A percentile compares a stretch with the other conserved stretches of the same genome.
phyloP scores from a whole-genome alignment of 768 basidiomycete species.

The Leccinellum rugosiceps region DNA sequence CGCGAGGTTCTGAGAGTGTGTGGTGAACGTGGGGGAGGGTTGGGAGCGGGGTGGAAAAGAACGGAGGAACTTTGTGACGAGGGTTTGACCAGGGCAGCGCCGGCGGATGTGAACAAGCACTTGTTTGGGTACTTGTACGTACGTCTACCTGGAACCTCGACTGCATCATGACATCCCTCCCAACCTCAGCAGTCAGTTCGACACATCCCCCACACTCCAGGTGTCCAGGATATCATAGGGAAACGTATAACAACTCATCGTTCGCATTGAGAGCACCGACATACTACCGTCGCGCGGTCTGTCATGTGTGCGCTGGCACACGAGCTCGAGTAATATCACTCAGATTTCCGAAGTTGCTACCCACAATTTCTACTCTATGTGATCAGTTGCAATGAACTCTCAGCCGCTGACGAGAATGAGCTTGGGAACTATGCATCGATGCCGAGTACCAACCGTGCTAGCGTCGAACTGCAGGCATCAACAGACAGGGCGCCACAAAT shows the following conservation, averaged over 20 bases:
- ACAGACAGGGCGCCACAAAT: not conserved
- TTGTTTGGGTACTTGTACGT: conserved; percentile 7
- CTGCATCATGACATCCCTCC: conserved; percentile 1
- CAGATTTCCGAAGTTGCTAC: no score
- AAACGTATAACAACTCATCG: not conserved
- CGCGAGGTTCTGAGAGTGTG: conserved; percentile 2
- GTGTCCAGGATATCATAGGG: not conserved
- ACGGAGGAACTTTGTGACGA: conserved; percentile 11
- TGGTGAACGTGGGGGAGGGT: conserved; percentile 2
- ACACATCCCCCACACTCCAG: not conserved
- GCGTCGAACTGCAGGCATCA: not conserved
- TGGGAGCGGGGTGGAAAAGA: not conserved
- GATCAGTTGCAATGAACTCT: no score
- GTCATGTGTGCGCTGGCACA: not conserved
- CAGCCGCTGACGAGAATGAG: no score
- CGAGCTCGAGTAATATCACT: not conserved
- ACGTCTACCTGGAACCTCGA: conserved; percentile 15
- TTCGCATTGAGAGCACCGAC: not conserved
- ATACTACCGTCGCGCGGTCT: not conserved
- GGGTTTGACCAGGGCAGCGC: conserved; percentile 21
- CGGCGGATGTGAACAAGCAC: conserved; percentile 26
- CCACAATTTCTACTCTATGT: no score
- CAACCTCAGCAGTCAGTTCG: not conserved
- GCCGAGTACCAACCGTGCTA: no score
- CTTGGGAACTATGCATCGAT: no score